phyloP scores from a whole-genome alignment of 2,329 filamentous ascomycete genomes.

The Eutypella sp. region DNA sequence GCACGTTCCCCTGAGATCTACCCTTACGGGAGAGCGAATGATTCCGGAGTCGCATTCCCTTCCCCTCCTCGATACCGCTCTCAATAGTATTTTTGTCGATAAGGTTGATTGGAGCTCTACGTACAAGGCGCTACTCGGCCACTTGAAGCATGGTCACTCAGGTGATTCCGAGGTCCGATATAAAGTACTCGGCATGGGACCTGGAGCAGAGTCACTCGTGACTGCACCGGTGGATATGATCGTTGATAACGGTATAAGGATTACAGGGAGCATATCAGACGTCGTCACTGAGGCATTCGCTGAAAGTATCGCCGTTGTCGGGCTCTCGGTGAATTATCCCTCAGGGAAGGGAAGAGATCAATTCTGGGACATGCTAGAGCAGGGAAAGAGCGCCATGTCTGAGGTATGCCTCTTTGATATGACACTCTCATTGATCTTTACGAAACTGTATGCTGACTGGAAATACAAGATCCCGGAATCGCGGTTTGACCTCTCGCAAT shows the following conservation, averaged over 20 bases:
- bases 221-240: background rate
- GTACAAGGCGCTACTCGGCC: background rate
- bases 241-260: background rate
- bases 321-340: conserved; percentile 9
- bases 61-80: conserved; percentile 7
- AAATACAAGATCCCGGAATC: conserved; percentile 9
- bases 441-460: background rate
- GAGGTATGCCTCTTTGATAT: conserved; percentile 4
- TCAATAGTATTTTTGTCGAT: conserved; percentile 7
- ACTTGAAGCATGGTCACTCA: background rate
- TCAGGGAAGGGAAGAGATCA: conserved; percentile 3
- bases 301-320: conserved; percentile 12
- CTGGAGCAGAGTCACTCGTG: background rate
- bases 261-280: background rate
- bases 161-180: background rate
- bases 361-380: conserved; percentile 10
- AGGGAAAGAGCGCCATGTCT: conserved; percentile 6
- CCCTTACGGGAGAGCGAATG: conserved; percentile 5
- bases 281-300: background rate
- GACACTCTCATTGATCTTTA: background rate
- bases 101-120: conserved; percentile 7
- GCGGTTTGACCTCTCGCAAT: conserved; percentile 7
- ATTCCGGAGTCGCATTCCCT: background rate
- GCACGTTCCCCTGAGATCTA: conserved; percentile 1
- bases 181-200: background rate